These are phyloP conservation scores for Cryptosporidium muris DNA, from an alignment of 169 alveolate genomes.

Conservation along the genomic window DNA sequence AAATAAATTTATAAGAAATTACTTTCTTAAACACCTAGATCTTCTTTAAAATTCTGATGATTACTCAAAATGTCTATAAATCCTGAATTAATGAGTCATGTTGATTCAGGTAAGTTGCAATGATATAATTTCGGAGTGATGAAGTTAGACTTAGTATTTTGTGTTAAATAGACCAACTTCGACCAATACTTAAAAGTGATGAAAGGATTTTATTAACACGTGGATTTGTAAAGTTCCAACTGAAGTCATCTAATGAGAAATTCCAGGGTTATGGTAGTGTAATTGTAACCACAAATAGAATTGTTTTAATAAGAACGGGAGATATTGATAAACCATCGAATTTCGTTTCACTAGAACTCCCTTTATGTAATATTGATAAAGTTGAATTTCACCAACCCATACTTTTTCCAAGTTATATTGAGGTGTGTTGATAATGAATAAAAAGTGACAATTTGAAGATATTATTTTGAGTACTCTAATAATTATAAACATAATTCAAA, in stretches of 20 bases:
- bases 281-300: slow-evolving; percentile 43
- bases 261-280: slow-evolving; percentile 46
- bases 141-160: too few species aligned
- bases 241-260: slow-evolving; percentile 35
- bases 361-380: slow-evolving; percentile 18
- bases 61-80: too few species aligned
- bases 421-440: slow-evolving; percentile 10
- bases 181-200: slow-evolving; percentile 12
- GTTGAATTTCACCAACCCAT: slow-evolving; percentile 55
- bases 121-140: too few species aligned
- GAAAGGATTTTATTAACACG: slow-evolving; percentile 48
- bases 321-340: slow-evolving; percentile 15
- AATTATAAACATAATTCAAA: too few species aligned
- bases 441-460: too few species aligned
- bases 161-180: slow-evolving; percentile 18
- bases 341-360: slow-evolving; percentile 40
- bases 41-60: too few species aligned
- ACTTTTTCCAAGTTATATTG: slow-evolving; percentile 44
- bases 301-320: slow-evolving; percentile 26
- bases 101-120: too few species aligned
- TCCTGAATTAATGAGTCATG: too few species aligned
- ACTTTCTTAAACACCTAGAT: too few species aligned
- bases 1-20: too few species aligned
- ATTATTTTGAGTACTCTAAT: too few species aligned
- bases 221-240: slow-evolving; percentile 24